Conservation (phyloP, 2,329 filamentous ascomycete species). For the Microsporum ferrugineum region DNA sequence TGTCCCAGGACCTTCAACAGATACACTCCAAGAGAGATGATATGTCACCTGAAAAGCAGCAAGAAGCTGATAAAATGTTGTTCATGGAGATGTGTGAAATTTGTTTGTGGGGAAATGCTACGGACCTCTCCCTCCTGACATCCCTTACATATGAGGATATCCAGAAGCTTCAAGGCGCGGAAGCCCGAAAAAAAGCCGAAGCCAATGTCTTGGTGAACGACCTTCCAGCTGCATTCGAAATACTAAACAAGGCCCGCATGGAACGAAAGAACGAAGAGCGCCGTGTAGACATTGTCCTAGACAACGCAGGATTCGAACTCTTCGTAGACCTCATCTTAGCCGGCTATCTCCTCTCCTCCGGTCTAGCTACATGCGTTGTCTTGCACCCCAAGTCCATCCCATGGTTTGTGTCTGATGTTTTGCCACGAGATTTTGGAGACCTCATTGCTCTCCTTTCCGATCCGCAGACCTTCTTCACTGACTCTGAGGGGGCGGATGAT, state of each 20-base stretch:
- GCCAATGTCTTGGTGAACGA: constrained; percentile 90
- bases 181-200: constrained; percentile 75
- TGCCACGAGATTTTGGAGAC: constrained; percentile 74
- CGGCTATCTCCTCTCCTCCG: constrained; percentile 74
- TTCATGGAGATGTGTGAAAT: constrained; percentile 94
- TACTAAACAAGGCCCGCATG: constrained; percentile 54
- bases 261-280: constrained; percentile 52
- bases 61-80: constrained; percentile 61
- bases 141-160: constrained; percentile 90
- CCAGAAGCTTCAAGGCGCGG: constrained; percentile 83
- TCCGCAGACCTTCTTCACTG: constrained; percentile 67
- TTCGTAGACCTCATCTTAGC: constrained; percentile 90
- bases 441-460: constrained; percentile 68
- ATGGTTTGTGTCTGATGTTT: constrained; percentile 95
- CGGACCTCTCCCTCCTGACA: constrained; percentile 81
- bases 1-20: constrained; percentile 56
- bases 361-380: constrained; percentile 74
- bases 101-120: constrained; percentile 94
- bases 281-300: constrained; percentile 84
- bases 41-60: constrained; percentile 36
- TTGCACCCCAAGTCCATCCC: constrained; percentile 91
- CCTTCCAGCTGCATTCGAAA: constrained; percentile 57
- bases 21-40: constrained; percentile 23
- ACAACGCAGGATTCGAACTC: constrained; percentile 94
- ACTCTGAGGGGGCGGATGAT: constrained; percentile 49